Evolutionary conservation across 2,329 filamentous ascomycete genomes (phyloP).

Genomic region (Alternaria postmessia): DNA sequence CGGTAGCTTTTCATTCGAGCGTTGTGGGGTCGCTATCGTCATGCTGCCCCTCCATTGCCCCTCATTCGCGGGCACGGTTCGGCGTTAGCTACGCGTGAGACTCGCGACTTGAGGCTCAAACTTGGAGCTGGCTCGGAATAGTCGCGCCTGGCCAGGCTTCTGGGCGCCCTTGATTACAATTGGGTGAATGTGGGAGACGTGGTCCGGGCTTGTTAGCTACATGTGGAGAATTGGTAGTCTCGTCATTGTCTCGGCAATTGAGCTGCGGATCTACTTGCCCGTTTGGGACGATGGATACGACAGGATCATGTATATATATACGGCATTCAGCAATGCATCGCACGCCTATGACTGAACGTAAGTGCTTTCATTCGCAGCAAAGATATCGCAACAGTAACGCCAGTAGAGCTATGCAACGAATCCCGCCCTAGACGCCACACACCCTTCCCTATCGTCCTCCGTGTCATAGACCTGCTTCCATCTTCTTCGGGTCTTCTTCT

Average conservation of each 20-base stretch:
- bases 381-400: background rate
- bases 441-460: background rate
- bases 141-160: background rate
- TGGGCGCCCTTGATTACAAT: slow-evolving; percentile 16
- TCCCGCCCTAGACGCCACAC: background rate
- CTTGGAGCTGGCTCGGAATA: slow-evolving; percentile 32
- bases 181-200: background rate
- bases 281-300: slow-evolving; percentile 24
- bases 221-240: slow-evolving; percentile 19
- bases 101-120: slow-evolving; percentile 39
- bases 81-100: slow-evolving; percentile 28
- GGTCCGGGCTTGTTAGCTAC: slow-evolving; percentile 30
- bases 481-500: slow-evolving; percentile 28
- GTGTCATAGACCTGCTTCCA: slow-evolving; percentile 15
- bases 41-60: slow-evolving; percentile 39
- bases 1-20: slow-evolving; percentile 31
- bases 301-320: slow-evolving; percentile 7
- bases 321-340: slow-evolving; percentile 13
- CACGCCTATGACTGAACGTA: background rate
- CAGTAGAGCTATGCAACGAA: background rate
- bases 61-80: slow-evolving; percentile 35
- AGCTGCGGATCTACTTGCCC: slow-evolving; percentile 29
- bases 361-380: background rate
- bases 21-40: slow-evolving; percentile 30
- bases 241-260: slow-evolving; percentile 11